Evolutionary conservation across 768 basidiomycete species (phyloP).

Genomic region (Podaxis sp.): DNA sequence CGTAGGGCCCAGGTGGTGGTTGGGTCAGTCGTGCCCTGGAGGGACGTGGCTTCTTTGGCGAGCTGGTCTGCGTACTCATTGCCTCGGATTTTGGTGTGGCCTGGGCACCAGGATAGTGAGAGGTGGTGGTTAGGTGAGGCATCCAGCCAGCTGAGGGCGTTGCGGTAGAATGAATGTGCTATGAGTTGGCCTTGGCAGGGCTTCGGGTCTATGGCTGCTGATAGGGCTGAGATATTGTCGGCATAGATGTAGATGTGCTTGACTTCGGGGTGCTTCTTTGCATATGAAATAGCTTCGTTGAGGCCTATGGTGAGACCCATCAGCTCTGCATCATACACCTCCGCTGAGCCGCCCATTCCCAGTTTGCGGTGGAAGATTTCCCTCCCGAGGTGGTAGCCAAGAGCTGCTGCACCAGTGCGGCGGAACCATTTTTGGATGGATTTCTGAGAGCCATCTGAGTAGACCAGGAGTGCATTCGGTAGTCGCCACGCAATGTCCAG

Average conservation of each 20-base stretch:
- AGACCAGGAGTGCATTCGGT: conserved; percentile 11
- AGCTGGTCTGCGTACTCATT: conserved; percentile 20
- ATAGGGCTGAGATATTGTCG: conserved; percentile 23
- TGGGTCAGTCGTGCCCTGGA: background rate
- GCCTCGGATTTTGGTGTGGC: conserved; percentile 18
- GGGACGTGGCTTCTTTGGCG: background rate
- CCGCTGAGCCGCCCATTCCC: conserved; percentile 25
- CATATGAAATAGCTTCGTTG: conserved; percentile 4
- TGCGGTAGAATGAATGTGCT: conserved; percentile 18
- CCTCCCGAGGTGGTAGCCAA: conserved; percentile 17
- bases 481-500: background rate
- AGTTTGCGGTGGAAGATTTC: conserved; percentile 16
- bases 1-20: background rate
- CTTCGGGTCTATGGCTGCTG: conserved; percentile 22
- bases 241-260: conserved; percentile 23
- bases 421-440: background rate
- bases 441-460: conserved; percentile 17
- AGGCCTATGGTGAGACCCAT: conserved; percentile 22
- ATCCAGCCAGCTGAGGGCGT: conserved; percentile 14
- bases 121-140: conserved; percentile 2
- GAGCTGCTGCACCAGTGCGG: conserved; percentile 20
- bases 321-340: conserved; percentile 29
- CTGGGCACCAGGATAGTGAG: conserved; percentile 23
- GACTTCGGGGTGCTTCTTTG: background rate
- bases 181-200: conserved; percentile 21